These are phyloP conservation scores for Leccinellum rugosiceps DNA, from an alignment of 768 basidiomycete genomes.

Conservation along the genomic window DNA sequence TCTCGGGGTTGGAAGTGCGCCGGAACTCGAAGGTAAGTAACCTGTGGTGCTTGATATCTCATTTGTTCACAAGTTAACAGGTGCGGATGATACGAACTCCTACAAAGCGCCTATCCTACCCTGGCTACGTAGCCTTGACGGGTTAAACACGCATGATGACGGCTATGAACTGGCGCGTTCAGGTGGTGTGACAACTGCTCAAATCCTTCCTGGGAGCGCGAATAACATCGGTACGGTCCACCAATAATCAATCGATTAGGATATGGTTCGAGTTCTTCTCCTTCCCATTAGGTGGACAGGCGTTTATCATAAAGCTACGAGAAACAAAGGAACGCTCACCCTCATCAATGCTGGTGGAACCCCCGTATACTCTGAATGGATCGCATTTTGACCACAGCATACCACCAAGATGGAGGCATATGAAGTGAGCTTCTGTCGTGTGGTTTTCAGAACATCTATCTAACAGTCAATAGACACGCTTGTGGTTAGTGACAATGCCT, in stretches of 20 bases:
- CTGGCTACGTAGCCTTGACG: slow-evolving; percentile 51
- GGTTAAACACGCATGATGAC: slow-evolving; percentile 44
- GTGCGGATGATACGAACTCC: slow-evolving; percentile 58
- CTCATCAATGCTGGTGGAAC: slow-evolving; percentile 46
- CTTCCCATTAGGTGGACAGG: slow-evolving; percentile 41
- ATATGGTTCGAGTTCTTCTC: neutral
- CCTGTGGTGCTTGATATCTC: neutral
- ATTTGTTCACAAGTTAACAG: slow-evolving; percentile 18
- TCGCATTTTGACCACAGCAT: slow-evolving; percentile 15
- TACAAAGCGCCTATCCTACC: slow-evolving; percentile 57
- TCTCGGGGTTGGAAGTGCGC: slow-evolving; percentile 39
- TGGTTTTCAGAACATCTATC: neutral
- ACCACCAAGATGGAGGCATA: slow-evolving; percentile 27
- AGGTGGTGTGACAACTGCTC: slow-evolving; percentile 47
- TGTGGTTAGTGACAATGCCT: slow-evolving; percentile 35
- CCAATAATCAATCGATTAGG: neutral
- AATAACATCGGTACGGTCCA: slow-evolving; percentile 18
- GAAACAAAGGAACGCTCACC: slow-evolving; percentile 46
- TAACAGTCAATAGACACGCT: slow-evolving; percentile 31
- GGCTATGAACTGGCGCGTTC: slow-evolving; percentile 39
- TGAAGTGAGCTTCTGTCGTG: slow-evolving; percentile 19
- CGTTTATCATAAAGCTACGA: slow-evolving; percentile 50
- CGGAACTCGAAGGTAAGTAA: slow-evolving; percentile 28
- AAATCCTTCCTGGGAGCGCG: slow-evolving; percentile 47
- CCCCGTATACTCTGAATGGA: slow-evolving; percentile 41